These are phyloP conservation scores for Crucibulum laeve DNA, from an alignment of 768 basidiomycete species.

Conservation along the genomic window DNA sequence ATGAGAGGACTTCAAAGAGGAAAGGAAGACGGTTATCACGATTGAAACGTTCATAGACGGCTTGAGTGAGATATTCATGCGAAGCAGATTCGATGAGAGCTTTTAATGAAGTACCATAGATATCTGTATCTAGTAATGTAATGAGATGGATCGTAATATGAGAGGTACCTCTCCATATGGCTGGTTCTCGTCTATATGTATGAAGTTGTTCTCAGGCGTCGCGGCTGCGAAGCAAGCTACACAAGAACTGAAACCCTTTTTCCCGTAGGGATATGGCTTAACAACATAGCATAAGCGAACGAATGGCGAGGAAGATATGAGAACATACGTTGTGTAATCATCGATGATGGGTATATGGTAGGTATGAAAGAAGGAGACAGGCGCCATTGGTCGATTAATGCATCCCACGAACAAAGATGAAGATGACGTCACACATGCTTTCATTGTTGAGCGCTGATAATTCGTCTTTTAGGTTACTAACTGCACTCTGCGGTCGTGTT, in stretches of 20 bases:
- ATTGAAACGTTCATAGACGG: background rate
- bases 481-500: too few relatives aligned
- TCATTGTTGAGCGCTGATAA: background rate
- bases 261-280: background rate
- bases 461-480: background rate
- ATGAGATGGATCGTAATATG: background rate
- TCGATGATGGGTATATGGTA: background rate
- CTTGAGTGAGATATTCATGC: background rate
- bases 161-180: background rate
- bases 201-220: background rate
- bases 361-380: background rate
- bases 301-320: background rate
- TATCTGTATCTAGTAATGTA: background rate
- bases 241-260: background rate
- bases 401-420: background rate
- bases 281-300: background rate
- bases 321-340: background rate
- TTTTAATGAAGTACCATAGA: background rate
- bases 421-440: background rate
- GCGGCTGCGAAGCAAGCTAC: background rate
- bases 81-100: background rate
- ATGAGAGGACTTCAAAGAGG: background rate
- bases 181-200: conserved; percentile 1
- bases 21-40: background rate
- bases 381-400: background rate